Evolutionary conservation across 768 basidiomycete species (phyloP).

Genomic region (Tricholomella constricta): DNA sequence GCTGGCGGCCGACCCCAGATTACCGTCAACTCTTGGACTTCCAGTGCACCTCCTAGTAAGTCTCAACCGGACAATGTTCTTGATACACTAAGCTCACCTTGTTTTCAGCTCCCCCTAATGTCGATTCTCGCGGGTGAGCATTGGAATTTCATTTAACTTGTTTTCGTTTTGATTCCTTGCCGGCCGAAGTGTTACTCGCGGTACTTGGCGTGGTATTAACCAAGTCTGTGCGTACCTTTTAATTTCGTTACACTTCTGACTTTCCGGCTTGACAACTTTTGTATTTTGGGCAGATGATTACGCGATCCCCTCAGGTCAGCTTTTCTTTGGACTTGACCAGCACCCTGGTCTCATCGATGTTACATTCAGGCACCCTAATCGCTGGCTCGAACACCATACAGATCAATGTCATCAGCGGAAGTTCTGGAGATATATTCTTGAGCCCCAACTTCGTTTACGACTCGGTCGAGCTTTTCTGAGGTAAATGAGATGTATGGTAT

Average conservation of each 20-base stretch:
- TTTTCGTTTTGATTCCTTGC: neutral
- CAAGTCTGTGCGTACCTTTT: slow-evolving; percentile 38
- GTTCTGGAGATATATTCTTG: slow-evolving; percentile 44
- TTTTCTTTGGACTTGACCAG: neutral
- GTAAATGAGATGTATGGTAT: neutral
- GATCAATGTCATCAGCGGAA: slow-evolving; percentile 46
- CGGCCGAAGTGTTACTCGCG: slow-evolving; percentile 42
- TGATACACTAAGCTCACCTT: neutral
- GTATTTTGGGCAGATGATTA: slow-evolving; percentile 35
- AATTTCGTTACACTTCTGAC: neutral
- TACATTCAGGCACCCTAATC: slow-evolving; percentile 32
- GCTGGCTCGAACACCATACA: slow-evolving; percentile 43
- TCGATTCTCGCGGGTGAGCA: slow-evolving; percentile 47
- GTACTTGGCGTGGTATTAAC: slow-evolving; percentile 52
- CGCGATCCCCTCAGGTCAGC: slow-evolving; percentile 41
- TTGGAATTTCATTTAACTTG: neutral
- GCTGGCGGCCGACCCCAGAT: slow-evolving; percentile 49
- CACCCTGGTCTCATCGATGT: neutral
- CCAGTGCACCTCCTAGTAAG: slow-evolving; percentile 40
- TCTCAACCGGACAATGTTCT: neutral
- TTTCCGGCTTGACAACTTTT: neutral
- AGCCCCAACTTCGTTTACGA: slow-evolving; percentile 49
- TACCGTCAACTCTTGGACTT: slow-evolving; percentile 45
- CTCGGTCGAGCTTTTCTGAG: slow-evolving; percentile 41
- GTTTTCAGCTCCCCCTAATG: slow-evolving; percentile 33